Base-by-base conservation (phyloP, 75 land plant species). In the Ceratopteris richardii region DNA sequence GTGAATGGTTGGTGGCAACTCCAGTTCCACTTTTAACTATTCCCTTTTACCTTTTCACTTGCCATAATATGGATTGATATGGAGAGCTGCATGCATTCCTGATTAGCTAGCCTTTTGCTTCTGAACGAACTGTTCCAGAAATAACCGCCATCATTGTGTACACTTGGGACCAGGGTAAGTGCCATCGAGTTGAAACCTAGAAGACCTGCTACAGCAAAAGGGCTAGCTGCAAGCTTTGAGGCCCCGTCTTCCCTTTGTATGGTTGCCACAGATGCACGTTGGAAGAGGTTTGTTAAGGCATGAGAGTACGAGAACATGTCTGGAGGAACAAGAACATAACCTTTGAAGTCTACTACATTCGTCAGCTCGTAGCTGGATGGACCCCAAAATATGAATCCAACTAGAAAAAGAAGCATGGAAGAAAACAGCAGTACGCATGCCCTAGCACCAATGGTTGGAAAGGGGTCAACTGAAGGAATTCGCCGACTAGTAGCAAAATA, bases 171-270 rank as follows among this genome's bases (percentile, higher is more conserved):
- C 31, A 65, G 27, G 25, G 19, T 57, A 42, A 65, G 30, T 42
- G 67, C 67, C 14, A 48, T 41, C 22, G 28, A 65, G 47, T 65
- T 57, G 14, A 65, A 48, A n/a, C 67, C 67, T 28, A 65, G 25
- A 17, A 56, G 23, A 33, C 67, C 67, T 22, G 67, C 67, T 25
- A 65, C 40, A 10, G 59, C 67, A 19, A 65, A 44, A 13, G 67
- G 67, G 42, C 60, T 37, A 3, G 44, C 28, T 9, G 56, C 67
- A 43, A 65, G 44, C n/a, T 37, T 29, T 44, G 56, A n/a, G n/a
- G 54, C 44, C 29, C 31, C 67, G 16, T 39, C 23, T 65, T 65
- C 67, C 14, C 48, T 44, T 26, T 44, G 54, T 10, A 55, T 28
- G 7, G 59, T 39, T 25, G 67, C 67, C 33, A 56, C 39, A 11